Evolutionary conservation across 345 rosid genomes (phyloP), one percentile per base, ranked within the genome.

Genomic region (Anastatica hierochuntica): DNA sequence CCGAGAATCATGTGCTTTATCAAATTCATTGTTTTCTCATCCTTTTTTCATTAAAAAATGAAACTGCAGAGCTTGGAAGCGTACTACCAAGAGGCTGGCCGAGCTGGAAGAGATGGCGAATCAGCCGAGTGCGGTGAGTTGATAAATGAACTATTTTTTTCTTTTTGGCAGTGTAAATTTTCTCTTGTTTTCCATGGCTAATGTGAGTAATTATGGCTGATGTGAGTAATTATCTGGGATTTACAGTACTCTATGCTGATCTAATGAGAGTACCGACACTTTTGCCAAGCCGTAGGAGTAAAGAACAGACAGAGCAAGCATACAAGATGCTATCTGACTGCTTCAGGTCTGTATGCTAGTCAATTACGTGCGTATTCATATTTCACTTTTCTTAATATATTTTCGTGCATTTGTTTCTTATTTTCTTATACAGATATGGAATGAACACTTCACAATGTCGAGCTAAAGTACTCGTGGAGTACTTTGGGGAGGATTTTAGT

Each of bases 51-150:
- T 1, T 34, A 5, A 23, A 36, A 23, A 18, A 27, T 18, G 53
- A 26, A 57, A 59, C 61, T 53, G 18, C 84, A 89, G 97, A 81
- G 94, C 71, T 60, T 85, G 63, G 97, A 89, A 70, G 94, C 95
- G 40, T 89, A 89, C 70, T 83, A 89, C 77, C 97, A 89, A 79
- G 97, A 89, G 81, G 90, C 94, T 36, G 97, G 97, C 43, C 95
- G 97, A 73, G 92, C 95, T 66, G 95, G 97, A 76, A 81, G 97
- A 64, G 97, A 89, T 68, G 95, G 95, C 19, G 74, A 83, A 63
- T 64, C 75, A 58, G 83, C 97, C 35, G 85, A 85, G 49, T 89
- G 97, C 51, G 68, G 97, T 85, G 63, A 74, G 95, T 40, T 52
- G 16, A 47, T 49, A 16, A 7, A 26, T 48, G 26, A 7, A 7